phyloP scores from a whole-genome alignment of 441 rosid genomes.

The Pelargonium citronellum region DNA sequence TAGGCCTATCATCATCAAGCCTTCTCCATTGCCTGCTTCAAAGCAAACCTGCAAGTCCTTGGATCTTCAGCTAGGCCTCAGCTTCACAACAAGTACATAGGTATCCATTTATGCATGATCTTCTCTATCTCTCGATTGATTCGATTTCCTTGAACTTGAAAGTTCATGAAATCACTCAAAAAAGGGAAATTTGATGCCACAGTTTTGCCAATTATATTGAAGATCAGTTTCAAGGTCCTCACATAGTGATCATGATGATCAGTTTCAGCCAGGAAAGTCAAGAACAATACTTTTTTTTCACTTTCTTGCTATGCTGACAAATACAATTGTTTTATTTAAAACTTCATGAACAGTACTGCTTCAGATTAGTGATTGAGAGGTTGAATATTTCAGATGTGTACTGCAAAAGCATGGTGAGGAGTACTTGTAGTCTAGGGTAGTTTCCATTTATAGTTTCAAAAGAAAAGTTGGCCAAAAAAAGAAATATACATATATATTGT shows the following conservation, averaged over 20 bases:
- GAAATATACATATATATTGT: neutral
- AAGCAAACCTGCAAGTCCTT: slow-evolving; percentile 47
- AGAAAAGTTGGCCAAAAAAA: neutral
- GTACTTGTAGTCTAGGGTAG: neutral
- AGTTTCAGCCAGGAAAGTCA: neutral
- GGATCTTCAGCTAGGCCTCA: slow-evolving; percentile 67
- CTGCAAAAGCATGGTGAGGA: neutral
- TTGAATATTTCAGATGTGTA: neutral
- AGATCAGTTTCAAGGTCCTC: too few species aligned
- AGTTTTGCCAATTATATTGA: too few species aligned
- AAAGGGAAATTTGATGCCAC: neutral
- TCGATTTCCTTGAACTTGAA: slow-evolving; percentile 14
- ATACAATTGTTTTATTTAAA: neutral
- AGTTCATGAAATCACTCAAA: neutral
- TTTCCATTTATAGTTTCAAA: slow-evolving; percentile 3
- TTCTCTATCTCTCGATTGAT: slow-evolving; percentile 6
- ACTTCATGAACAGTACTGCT: neutral
- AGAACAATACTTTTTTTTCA: neutral
- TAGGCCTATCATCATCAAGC: slow-evolving; percentile 24
- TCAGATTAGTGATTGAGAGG: neutral
- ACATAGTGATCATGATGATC: too few species aligned
- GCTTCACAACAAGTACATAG: slow-evolving; percentile 25
- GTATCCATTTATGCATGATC: neutral
- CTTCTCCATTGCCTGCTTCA: slow-evolving; percentile 33
- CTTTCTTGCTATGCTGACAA: slow-evolving; percentile 3